Evolutionary conservation across 441 rosid species (phyloP).

Genomic region (Pelargonium citronellum): DNA sequence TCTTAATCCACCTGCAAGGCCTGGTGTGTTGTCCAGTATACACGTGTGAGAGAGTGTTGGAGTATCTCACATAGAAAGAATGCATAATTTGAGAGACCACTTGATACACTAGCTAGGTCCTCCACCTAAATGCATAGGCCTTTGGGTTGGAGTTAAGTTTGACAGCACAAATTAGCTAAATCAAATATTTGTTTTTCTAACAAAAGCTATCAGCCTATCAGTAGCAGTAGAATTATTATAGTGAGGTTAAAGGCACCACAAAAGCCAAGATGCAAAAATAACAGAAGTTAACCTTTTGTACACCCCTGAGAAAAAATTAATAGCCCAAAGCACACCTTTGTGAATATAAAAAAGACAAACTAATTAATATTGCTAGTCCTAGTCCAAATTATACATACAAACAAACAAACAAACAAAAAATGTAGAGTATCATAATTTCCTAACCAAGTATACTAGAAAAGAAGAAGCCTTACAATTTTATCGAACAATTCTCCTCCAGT

Average conservation of each 20-base stretch:
- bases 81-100: too few relatives aligned
- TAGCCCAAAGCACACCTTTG: not conserved
- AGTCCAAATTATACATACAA: not conserved
- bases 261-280: not conserved
- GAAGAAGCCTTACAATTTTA: slow-evolving; percentile 57
- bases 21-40: too few relatives aligned
- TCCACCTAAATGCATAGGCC: too few relatives aligned
- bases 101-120: too few relatives aligned
- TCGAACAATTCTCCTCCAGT: slow-evolving; percentile 87
- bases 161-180: not conserved
- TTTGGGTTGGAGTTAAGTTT: too few relatives aligned
- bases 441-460: slow-evolving; percentile 6
- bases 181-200: not conserved
- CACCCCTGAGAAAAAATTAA: not conserved
- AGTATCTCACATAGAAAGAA: too few relatives aligned
- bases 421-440: too few relatives aligned
- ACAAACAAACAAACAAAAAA: not conserved
- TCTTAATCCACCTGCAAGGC: too few relatives aligned
- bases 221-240: not conserved
- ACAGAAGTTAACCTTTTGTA: not conserved
- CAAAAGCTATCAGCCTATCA: not conserved
- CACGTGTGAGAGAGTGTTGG: too few relatives aligned
- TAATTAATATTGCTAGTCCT: not conserved
- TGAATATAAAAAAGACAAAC: not conserved
- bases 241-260: not conserved